These are phyloP conservation scores for Melastoma candidum DNA, from an alignment of 441 rosid genomes.

Conservation along the genomic window DNA sequence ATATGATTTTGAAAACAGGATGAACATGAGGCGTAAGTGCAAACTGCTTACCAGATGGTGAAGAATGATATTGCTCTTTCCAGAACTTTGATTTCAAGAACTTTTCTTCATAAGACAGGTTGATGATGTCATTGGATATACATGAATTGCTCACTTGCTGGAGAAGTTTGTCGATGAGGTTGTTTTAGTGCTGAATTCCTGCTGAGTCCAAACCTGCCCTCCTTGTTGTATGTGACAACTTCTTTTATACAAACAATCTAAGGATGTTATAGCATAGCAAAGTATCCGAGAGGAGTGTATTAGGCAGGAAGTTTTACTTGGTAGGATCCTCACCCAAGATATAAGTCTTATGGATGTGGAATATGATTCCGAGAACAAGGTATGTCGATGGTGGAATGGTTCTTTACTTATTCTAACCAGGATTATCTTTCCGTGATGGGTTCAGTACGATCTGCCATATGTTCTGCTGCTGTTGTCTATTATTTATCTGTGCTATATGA, in stretches of 20 bases:
- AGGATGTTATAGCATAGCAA: not conserved
- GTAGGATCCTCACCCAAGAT: conserved; percentile 66
- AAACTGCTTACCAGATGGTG: conserved; percentile 36
- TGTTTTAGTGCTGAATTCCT: conserved; percentile 46
- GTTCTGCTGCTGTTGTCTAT: too few species aligned
- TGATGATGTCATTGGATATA: too few species aligned
- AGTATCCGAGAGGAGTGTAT: not conserved
- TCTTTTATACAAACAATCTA: not conserved
- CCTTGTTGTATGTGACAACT: conserved; percentile 15
- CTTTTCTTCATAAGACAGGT: too few species aligned
- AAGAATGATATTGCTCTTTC: conserved; percentile 53
- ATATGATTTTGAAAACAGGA: too few species aligned
- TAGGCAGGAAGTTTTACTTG: conserved; percentile 28
- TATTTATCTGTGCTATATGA: too few species aligned
- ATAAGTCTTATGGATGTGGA: conserved; percentile 9
- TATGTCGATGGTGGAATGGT: too few species aligned
- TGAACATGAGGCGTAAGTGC: too few species aligned
- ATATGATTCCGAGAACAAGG: too few species aligned
- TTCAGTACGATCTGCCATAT: too few species aligned
- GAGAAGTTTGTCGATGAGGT: conserved; percentile 36
- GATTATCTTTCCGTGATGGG: too few species aligned
- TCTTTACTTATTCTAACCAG: too few species aligned
- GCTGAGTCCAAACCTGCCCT: conserved; percentile 56
- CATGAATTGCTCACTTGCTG: not conserved
- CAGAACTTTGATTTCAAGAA: not conserved